Base-by-base conservation (phyloP, 768 basidiomycete genomes). In the Boletus vinaceobasis region DNA sequence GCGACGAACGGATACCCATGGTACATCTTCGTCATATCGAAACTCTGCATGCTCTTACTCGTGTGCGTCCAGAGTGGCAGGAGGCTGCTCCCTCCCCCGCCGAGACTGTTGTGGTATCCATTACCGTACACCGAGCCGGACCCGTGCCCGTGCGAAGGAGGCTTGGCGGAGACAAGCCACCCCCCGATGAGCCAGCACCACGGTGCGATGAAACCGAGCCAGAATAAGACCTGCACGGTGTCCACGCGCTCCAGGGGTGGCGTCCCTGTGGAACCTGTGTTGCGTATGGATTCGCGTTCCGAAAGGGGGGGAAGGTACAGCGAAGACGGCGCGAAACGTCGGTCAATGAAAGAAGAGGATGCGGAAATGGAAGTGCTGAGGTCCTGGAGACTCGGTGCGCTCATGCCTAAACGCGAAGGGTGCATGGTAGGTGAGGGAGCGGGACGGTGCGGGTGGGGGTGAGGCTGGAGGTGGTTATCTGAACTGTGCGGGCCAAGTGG, bases 131-230 rank as follows among this genome's bases (percentile, higher is more conserved):
- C 38, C 5, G 50, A 40, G 17, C 56, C 21, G 1, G 52, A 6
- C 14, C 29, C 23, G 8, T 68, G 21, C 13, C 14, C 45, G 3
- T 58, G 74, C 65, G 54, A 19, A 4, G 44, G 39, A 5, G 56
- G 29, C 15, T 57, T 55, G 45, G 56, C 23, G 2, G 62, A 8
- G 52, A 83, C 72, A 53, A 86, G 79, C 88, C 88, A 90, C 5
- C 88, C 88, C 0, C 87, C 88, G 14, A 89, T 75, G 43, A 90
- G 77, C 88, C 88, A 90, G 49, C 88, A 78, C 69, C 86, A 81
- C 0, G 88, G 88, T 43, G 79, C 84, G 44, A 88, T 53, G 61
- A 90, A 90, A 4, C 88, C 88, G 0, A 85, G 53, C 84, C 85
- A 89, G 71, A 90, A 90, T n/a, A 87, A 72, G 66, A 85, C 78